phyloP scores from a whole-genome alignment of 2,329 filamentous ascomycete genomes.

The Hypoxylon sp. region DNA sequence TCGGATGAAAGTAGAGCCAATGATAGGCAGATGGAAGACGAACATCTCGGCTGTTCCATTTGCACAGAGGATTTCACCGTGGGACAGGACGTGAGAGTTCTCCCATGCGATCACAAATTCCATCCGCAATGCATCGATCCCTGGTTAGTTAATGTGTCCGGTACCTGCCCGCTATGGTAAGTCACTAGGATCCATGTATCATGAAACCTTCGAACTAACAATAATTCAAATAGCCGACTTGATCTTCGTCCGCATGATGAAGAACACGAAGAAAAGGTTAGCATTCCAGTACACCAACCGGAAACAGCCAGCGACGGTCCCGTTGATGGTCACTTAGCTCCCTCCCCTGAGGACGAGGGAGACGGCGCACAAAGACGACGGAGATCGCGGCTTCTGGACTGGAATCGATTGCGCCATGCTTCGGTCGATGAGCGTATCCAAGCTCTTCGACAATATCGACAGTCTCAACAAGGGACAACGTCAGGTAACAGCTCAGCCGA shows the following conservation, averaged over 20 bases:
- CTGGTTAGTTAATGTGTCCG: constrained; percentile 78
- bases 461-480: constrained; percentile 56
- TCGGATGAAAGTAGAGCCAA: constrained; percentile 18
- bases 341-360: constrained; percentile 50
- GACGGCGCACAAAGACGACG: constrained; percentile 60
- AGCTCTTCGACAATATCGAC: constrained; percentile 66
- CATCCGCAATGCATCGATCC: constrained; percentile 78
- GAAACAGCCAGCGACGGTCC: constrained; percentile 19
- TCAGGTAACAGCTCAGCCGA: constrained; percentile 54
- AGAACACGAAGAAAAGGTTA: constrained; percentile 34
- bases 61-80: constrained; percentile 78
- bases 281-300: constrained; percentile 12
- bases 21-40: constrained; percentile 50
- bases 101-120: constrained; percentile 78
- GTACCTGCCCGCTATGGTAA: constrained; percentile 79
- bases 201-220: constrained; percentile 30
- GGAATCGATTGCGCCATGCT: constrained; percentile 71
- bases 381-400: constrained; percentile 68
- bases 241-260: constrained; percentile 64
- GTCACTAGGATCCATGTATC: constrained; percentile 50
- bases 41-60: constrained; percentile 73
- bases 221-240: constrained; percentile 62
- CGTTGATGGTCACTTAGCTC: constrained; percentile 29
- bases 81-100: constrained; percentile 76
- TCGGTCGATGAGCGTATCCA: constrained; percentile 74